Conservation (phyloP, 257 asterid species). For the Lithospermum erythrorhizon region DNA sequence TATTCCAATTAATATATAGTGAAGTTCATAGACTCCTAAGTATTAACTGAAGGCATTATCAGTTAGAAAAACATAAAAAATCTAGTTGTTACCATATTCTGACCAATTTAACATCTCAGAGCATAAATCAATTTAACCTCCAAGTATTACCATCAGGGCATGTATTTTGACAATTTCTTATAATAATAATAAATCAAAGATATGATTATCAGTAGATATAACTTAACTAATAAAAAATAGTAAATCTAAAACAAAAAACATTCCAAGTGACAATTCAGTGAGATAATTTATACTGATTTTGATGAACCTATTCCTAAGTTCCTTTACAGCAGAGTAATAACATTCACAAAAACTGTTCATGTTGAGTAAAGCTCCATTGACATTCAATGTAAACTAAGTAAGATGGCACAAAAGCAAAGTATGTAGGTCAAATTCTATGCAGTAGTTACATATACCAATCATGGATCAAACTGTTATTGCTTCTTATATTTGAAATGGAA, state of each 20-base stretch:
- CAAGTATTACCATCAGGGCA: not conserved
- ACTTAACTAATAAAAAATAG: too few species aligned
- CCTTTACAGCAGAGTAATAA: not conserved
- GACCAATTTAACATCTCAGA: too few species aligned
- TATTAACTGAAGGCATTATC: too few species aligned
- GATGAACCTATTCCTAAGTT: not conserved
- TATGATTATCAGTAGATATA: too few species aligned
- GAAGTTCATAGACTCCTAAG: too few species aligned
- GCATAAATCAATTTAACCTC: not conserved
- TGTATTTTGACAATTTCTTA: too few species aligned
- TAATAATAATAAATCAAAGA: too few species aligned
- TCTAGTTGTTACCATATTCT: too few species aligned
- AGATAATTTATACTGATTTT: not conserved
- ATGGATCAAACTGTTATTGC: not conserved
- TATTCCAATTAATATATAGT: too few species aligned
- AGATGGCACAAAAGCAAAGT: not conserved
- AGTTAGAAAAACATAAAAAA: too few species aligned
- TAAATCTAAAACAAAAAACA: too few species aligned
- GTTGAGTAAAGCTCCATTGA: not conserved
- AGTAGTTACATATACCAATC: not conserved
- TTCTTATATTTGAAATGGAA: slow-evolving; percentile 7
- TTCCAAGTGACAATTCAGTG: not conserved
- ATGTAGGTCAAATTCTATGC: not conserved
- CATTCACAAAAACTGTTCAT: not conserved
- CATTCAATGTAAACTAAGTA: not conserved